These are phyloP conservation scores for Trichoderma asperelloides DNA, from an alignment of 495 filamentous ascomycete species.

Conservation along the genomic window DNA sequence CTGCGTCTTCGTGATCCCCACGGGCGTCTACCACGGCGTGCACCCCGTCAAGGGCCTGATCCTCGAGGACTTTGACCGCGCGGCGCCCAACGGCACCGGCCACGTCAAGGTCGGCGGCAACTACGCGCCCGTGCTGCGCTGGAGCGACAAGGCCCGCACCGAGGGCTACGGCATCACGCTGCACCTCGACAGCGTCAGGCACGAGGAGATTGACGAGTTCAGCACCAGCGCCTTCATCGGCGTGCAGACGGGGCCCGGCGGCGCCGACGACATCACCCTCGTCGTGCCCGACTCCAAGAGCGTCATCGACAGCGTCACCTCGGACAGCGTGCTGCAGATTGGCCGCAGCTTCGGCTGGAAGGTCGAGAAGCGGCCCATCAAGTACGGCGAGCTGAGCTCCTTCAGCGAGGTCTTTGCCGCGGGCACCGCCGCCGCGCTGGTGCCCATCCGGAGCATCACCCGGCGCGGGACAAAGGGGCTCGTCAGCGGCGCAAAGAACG, in stretches of 20 bases:
- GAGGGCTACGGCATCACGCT: conserved; percentile 80
- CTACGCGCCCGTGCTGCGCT: conserved; percentile 72
- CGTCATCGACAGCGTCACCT: conserved; percentile 78
- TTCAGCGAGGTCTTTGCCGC: conserved; percentile 88
- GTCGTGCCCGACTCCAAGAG: conserved; percentile 72
- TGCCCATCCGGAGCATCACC: conserved; percentile 83
- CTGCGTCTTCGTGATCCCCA: conserved; percentile 73
- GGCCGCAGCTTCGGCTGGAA: conserved; percentile 54
- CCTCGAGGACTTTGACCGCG: conserved; percentile 67
- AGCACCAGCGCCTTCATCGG: conserved; percentile 82
- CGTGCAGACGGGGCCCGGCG: conserved; percentile 41
- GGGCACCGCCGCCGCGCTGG: conserved; percentile 84
- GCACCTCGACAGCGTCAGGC: conserved; percentile 72
- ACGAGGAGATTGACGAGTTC: conserved; percentile 82
- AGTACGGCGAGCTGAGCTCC: conserved; percentile 63
- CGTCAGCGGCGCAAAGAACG: conserved; percentile 24
- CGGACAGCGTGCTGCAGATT: conserved; percentile 60
- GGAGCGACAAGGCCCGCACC: conserved; percentile 62
- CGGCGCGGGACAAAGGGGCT: conserved; percentile 33
- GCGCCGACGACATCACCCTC: conserved; percentile 50
- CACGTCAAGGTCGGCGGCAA: conserved; percentile 71
- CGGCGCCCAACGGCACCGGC: conserved; percentile 65
- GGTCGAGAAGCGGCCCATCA: conserved; percentile 58
- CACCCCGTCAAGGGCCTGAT: conserved; percentile 73
- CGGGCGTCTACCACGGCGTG: conserved; percentile 82